These are phyloP conservation scores for Ophiostoma piceae DNA, from an alignment of 2,329 filamentous ascomycete genomes.

Conservation along the genomic window DNA sequence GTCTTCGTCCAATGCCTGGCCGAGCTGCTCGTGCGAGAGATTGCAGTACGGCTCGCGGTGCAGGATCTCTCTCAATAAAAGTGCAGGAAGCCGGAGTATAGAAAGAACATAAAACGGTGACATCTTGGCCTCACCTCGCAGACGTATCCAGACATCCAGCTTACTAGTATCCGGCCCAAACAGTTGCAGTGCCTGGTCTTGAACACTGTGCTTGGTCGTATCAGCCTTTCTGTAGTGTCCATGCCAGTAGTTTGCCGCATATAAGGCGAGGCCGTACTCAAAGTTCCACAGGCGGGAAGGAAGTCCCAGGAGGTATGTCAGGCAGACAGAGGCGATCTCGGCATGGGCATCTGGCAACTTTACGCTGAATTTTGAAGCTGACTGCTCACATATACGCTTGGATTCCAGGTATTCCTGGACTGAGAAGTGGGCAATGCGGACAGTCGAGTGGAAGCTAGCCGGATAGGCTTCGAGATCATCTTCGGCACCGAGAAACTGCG, in stretches of 20 bases:
- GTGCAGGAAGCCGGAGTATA: background rate
- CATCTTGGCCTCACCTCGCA: background rate
- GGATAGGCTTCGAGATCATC: background rate
- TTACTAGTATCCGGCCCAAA: background rate
- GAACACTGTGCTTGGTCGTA: background rate
- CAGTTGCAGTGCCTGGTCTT: background rate
- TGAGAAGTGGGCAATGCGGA: background rate
- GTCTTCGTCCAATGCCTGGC: background rate
- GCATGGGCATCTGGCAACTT: slow-evolving; percentile 20
- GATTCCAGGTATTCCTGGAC: background rate
- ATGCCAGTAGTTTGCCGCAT: background rate
- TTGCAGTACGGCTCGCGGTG: background rate
- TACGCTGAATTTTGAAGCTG: slow-evolving; percentile 18
- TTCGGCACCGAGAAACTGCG: background rate
- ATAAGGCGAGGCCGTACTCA: background rate
- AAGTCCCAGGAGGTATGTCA: slow-evolving; percentile 23
- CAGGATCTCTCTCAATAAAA: background rate
- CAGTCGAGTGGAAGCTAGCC: background rate
- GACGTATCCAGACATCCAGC: background rate
- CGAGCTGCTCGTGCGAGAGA: background rate
- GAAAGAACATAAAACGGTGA: background rate
- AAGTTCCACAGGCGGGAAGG: background rate
- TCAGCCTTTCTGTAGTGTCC: background rate
- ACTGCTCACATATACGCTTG: background rate
- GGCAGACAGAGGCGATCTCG: slow-evolving; percentile 24